phyloP scores from a whole-genome alignment of 495 filamentous ascomycete species.

The Chaetomidium leptoderma region DNA sequence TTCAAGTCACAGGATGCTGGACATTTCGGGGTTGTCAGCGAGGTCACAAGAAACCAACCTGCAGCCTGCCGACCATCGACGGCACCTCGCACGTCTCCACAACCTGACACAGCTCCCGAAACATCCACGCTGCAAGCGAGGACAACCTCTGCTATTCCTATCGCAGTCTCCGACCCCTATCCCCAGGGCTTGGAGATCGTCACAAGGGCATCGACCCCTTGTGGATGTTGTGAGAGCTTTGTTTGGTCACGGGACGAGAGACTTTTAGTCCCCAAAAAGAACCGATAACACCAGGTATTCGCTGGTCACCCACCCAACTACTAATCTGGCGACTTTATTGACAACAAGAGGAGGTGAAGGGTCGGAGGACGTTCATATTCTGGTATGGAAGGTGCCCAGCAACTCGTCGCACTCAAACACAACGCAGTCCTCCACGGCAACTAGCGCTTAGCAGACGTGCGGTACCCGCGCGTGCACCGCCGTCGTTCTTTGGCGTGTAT shows the following conservation, averaged over 20 bases:
- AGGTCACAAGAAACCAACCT: background rate
- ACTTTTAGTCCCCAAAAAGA: conserved; percentile 2
- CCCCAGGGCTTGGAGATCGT: background rate
- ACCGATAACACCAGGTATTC: background rate
- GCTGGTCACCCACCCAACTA: background rate
- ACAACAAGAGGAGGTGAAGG: too few relatives aligned
- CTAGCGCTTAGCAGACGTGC: too few relatives aligned
- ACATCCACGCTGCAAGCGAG: too few relatives aligned
- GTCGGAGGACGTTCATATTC: too few relatives aligned
- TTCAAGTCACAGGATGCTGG: conserved; percentile 20
- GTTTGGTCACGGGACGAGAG: background rate
- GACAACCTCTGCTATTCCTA: too few relatives aligned
- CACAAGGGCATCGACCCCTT: background rate
- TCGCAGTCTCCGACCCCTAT: background rate
- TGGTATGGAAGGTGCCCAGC: too few relatives aligned
- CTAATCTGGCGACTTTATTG: background rate
- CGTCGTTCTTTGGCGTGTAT: too few relatives aligned
- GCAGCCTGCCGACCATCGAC: background rate
- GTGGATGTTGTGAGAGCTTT: background rate
- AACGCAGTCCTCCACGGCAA: too few relatives aligned
- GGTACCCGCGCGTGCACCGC: too few relatives aligned
- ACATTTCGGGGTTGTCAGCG: conserved; percentile 15
- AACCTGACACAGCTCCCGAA: background rate
- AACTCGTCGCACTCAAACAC: too few relatives aligned
- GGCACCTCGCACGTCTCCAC: background rate